Conservation (phyloP, 306 rosid genomes). For the Citrullus colocynthis region DNA sequence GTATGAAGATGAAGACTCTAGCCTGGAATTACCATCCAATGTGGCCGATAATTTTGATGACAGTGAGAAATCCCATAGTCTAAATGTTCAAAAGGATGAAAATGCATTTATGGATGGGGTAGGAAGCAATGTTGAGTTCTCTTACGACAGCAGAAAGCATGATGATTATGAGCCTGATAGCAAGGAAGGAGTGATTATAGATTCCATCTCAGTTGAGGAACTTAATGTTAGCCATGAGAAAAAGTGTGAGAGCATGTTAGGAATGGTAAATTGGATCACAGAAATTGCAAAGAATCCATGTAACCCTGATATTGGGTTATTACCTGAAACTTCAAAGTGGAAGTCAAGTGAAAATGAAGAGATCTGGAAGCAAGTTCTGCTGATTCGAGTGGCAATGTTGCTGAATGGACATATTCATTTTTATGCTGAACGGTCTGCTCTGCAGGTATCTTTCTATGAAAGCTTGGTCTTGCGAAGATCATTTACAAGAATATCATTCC, state of each 20-base stretch:
- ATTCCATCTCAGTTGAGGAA: slow-evolving; percentile 15
- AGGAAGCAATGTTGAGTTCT: slow-evolving; percentile 16
- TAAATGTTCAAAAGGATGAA: background rate
- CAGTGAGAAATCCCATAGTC: background rate
- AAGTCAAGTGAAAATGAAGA: slow-evolving; percentile 28
- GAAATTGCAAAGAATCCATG: slow-evolving; percentile 44
- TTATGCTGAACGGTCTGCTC: slow-evolving; percentile 24
- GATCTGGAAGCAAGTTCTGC: slow-evolving; percentile 54
- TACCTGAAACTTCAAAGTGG: slow-evolving; percentile 56
- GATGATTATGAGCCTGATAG: background rate
- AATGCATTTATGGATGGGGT: slow-evolving; percentile 9
- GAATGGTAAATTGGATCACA: slow-evolving; percentile 43
- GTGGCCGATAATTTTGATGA: background rate
- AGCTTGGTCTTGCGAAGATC: background rate
- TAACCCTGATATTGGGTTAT: slow-evolving; percentile 35
- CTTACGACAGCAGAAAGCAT: slow-evolving; percentile 9
- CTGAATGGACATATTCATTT: slow-evolving; percentile 23
- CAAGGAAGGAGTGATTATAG: slow-evolving; percentile 18
- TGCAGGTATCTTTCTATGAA: slow-evolving; percentile 42
- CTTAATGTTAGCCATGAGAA: slow-evolving; percentile 14
- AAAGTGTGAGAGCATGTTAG: slow-evolving; percentile 27
- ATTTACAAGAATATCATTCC: background rate
- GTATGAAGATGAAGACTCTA: slow-evolving; percentile 4
- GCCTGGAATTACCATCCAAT: slow-evolving; percentile 10
- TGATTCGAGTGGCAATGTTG: slow-evolving; percentile 42